A percentile compares a stretch with the other conserved stretches of the same genome.
These are phyloP conservation scores for Diospyros lotus DNA, from an alignment of 148 eudicot species.

Conservation along the genomic window DNA sequence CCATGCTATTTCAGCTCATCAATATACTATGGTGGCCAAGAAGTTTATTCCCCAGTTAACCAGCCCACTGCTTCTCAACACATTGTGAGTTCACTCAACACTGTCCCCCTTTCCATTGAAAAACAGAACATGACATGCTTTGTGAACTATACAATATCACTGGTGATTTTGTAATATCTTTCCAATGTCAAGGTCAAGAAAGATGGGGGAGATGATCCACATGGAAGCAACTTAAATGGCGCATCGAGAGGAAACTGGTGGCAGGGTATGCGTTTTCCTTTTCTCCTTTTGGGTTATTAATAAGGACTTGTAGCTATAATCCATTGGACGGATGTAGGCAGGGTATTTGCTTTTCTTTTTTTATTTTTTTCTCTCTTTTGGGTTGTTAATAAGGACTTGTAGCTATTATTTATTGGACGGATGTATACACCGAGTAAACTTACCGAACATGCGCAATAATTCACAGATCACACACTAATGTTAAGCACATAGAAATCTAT, in stretches of 20 bases:
- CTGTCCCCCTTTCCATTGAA: background rate
- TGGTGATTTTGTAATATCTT: background rate
- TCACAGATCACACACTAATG: no score
- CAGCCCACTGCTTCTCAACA: conserved; percentile 33
- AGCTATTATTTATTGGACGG: no score
- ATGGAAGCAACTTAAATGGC: conserved; percentile 32
- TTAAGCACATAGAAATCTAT: no score
- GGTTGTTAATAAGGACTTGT: background rate
- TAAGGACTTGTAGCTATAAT: no score
- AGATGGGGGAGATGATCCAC: conserved; percentile 48
- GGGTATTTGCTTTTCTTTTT: conserved; percentile 28
- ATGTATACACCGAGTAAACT: conserved; percentile 27
- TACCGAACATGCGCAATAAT: no score
- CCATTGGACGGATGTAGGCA: conserved; percentile 26
- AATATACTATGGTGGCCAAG: conserved; percentile 86
- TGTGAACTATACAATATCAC: background rate
- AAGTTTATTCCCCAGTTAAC: conserved; percentile 53
- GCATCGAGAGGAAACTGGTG: conserved; percentile 95
- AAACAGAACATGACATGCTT: no score
- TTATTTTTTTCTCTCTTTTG: no score
- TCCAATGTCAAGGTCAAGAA: conserved; percentile 45
- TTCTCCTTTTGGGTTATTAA: background rate
- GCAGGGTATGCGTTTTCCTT: conserved; percentile 43
- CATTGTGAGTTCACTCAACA: conserved; percentile 24
- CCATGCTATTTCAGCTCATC: conserved; percentile 68